Evolutionary conservation across 148 eudicot species (phyloP), one percentile per base, ranked within the genome.

Genomic region (Pharnaceum exiguum): DNA sequence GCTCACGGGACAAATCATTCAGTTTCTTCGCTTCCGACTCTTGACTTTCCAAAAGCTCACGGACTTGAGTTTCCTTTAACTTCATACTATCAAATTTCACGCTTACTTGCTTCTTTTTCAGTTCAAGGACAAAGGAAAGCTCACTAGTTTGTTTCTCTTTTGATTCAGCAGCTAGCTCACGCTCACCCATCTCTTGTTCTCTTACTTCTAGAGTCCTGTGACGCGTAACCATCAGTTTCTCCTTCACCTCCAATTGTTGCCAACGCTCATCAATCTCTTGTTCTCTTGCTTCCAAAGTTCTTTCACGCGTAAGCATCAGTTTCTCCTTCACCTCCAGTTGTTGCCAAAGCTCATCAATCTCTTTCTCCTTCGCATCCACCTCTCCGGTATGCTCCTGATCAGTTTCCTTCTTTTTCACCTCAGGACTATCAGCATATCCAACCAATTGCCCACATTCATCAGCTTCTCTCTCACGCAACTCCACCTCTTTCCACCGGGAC

Each of bases 271-370:
- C 13, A 3, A 33, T 21, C 36, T 19, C 25, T 23, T 5, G 21
- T 7, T 42, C 17, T 26, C 43, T 57, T 6, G 13, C 17, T 0
- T 10, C 62, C 36, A 25, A 46, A 9, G 23, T 46, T 25, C 11
- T n/a, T 35, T 24, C 40, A 42, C 29, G 40, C 40, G 29, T 51
- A 4, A 43, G 25, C 24, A 44, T 13, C 10, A 11, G 25, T 8
- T 21, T 28, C 26, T 59, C 63, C 53, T 31, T 61, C 56, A 35
- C 17, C 0, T 37, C 57, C 28, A 49, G 50, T 23, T 0, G 55
- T 12, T 13, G 36, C 2, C 2, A 24, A 19, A 21, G 65, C 30
- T 3, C 18, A 33, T 11, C 1, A 10, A 60, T 3, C 32, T 15
- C 5, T 46, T 33, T 47, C 35, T 48, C 46, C 10, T 17, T 36